These are phyloP conservation scores for Trichoderma brevicompactum DNA, from an alignment of 2,329 filamentous ascomycete genomes.

Conservation along the genomic window DNA sequence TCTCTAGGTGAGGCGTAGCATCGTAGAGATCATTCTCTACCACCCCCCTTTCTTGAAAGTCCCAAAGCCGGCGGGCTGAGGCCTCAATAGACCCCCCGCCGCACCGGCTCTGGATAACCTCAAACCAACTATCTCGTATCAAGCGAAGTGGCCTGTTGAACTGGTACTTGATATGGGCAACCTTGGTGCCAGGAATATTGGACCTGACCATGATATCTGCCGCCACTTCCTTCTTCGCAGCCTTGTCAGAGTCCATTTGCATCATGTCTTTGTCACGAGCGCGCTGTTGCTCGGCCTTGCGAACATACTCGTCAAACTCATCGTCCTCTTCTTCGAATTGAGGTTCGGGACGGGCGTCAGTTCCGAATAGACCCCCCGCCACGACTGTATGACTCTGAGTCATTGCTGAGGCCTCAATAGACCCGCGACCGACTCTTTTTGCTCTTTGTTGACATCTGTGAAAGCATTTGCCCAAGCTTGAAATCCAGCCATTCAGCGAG, in stretches of 20 bases:
- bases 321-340: slow-evolving; percentile 35
- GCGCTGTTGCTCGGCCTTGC: slow-evolving; percentile 45
- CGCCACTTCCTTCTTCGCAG: slow-evolving; percentile 38
- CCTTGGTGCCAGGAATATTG: slow-evolving; percentile 61
- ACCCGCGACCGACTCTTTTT: too few relatives aligned
- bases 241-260: slow-evolving; percentile 28
- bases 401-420: too few relatives aligned
- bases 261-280: slow-evolving; percentile 37
- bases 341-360: too few relatives aligned
- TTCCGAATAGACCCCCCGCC: too few relatives aligned
- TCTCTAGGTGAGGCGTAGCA: too few relatives aligned
- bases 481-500: slow-evolving; percentile 56
- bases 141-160: slow-evolving; percentile 69
- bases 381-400: too few relatives aligned
- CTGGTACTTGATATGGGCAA: slow-evolving; percentile 64
- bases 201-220: slow-evolving; percentile 59
- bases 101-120: too few relatives aligned
- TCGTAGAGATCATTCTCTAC: too few relatives aligned
- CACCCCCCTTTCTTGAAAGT: too few relatives aligned
- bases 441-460: too few relatives aligned
- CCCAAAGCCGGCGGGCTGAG: too few relatives aligned
- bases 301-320: slow-evolving; percentile 52
- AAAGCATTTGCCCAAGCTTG: slow-evolving; percentile 40
- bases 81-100: too few relatives aligned
- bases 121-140: slow-evolving; percentile 71